Evolutionary conservation across 2,329 filamentous ascomycete genomes (phyloP).

Genomic region (Diaporthe aspalathi): DNA sequence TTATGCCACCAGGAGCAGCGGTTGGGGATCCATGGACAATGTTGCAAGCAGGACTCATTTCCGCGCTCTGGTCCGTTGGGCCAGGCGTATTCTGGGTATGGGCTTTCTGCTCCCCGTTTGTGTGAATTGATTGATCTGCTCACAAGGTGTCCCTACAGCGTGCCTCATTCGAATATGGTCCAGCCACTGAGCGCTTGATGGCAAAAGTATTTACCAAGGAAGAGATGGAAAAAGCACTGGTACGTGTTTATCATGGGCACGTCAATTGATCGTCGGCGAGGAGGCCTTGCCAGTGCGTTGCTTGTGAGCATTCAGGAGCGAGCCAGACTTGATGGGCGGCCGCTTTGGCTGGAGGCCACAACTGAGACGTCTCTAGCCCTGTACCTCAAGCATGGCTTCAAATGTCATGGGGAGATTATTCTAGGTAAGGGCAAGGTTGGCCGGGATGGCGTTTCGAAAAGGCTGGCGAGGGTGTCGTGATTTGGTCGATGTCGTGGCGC

Average conservation of each 20-base stretch:
- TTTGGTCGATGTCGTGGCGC: slow-evolving; percentile 30
- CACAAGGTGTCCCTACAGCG: background rate
- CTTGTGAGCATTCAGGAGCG: slow-evolving; percentile 2
- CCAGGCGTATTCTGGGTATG: background rate
- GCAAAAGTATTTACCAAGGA: background rate
- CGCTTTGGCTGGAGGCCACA: slow-evolving; percentile 30
- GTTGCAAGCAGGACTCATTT: background rate
- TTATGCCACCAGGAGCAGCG: slow-evolving; percentile 19
- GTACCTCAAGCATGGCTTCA: slow-evolving; percentile 24
- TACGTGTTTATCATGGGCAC: slow-evolving; percentile 32
- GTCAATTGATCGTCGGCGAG: background rate
- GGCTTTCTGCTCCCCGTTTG: no score
- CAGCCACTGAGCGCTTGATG: background rate
- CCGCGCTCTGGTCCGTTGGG: background rate
- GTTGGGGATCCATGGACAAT: slow-evolving; percentile 10
- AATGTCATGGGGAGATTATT: background rate
- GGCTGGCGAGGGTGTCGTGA: slow-evolving; percentile 12
- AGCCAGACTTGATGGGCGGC: background rate
- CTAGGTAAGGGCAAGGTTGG: slow-evolving; percentile 19
- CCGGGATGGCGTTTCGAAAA: slow-evolving; percentile 8
- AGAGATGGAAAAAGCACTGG: slow-evolving; percentile 17
- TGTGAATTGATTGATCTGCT: background rate
- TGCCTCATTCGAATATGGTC: slow-evolving; percentile 8
- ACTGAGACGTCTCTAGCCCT: background rate
- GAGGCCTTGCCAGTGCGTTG: background rate